Conservation (phyloP, 495 filamentous ascomycete species). For the Aspergillus coremiiformis region DNA sequence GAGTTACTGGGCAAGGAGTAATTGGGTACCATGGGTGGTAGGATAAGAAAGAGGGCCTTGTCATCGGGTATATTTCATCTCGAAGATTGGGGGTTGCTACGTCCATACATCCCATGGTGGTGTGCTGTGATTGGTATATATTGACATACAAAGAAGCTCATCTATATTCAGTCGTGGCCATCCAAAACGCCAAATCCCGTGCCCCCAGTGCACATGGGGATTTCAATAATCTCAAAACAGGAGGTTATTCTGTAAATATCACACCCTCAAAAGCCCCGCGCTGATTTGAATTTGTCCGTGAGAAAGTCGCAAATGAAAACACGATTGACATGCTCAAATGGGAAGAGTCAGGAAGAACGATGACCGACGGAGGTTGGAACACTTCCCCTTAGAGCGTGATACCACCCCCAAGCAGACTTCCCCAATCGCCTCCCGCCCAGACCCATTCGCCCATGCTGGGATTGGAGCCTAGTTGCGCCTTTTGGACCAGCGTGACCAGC, state of each 20-base stretch:
- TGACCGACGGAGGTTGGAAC: background rate
- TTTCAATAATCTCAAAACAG: conserved; percentile 13
- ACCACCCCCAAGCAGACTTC: conserved; percentile 34
- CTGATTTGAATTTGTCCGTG: conserved; percentile 6
- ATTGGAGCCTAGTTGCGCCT: conserved; percentile 29
- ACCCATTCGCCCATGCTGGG: conserved; percentile 40
- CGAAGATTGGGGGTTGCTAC: background rate
- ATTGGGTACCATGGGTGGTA: too few relatives aligned
- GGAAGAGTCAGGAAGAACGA: background rate
- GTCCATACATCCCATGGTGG: background rate
- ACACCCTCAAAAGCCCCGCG: background rate
- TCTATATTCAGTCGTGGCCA: background rate
- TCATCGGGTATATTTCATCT: too few relatives aligned
- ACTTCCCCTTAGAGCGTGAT: conserved; percentile 23
- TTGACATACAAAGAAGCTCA: background rate
- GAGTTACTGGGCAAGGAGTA: conserved; percentile 44
- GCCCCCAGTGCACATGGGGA: background rate
- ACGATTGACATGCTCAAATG: conserved; percentile 2
- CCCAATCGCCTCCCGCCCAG: conserved; percentile 43
- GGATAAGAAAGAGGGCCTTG: too few relatives aligned
- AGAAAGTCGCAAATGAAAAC: conserved; percentile 15
- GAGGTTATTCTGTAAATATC: conserved; percentile 5
- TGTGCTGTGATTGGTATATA: background rate
- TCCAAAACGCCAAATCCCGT: background rate
- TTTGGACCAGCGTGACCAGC: conserved; percentile 31